Base-by-base conservation (phyloP, 768 basidiomycete genomes). In the Auricularia sp. region DNA sequence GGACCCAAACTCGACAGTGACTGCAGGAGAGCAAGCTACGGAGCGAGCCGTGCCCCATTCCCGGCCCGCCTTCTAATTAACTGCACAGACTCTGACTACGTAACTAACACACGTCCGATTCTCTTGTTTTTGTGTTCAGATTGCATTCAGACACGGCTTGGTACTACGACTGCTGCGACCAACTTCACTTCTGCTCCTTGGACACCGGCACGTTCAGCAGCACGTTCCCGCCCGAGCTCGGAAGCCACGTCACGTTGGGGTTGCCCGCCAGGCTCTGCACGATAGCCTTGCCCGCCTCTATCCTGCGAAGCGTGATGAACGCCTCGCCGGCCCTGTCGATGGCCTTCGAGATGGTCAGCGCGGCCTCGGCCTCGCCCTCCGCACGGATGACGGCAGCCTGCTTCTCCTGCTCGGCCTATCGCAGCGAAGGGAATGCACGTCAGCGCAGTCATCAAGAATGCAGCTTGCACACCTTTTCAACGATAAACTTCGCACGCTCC, bases 311-410 rank as follows among this genome's bases (percentile, higher is more conserved):
- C 66, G 92, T 87, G 62, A 99, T 86, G 77, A 99, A 96, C 37
- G 92, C 95, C 71, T 97, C 95, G 8, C 96, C 96, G 1, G 97
- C 96, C 79, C 88, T 91, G 72, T 92, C 90, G 73, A 99, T 78
- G 29, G 97, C 91, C 66, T 80, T 82, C 18, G 93, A 95, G 72
- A 99, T 96, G 63, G 94, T 96, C 67, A 86, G 78, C 1, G 97
- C 97, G 3, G 97, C 97, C 77, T 98, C 95, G 1, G 96, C 97
- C 79, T 99, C 96, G 63, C 97, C 97, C 75, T 99, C 96, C 1
- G 97, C 97, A 58, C 97, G 86, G 65, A 99, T 98, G 66, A 99
- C 95, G 1, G 94, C 90, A 0, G 97, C 97, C 80, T 98, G 95
- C 67, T 95, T 87, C 75, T 99, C 97, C 88, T 99, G 97, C 74